These are phyloP conservation scores for Tilletia walkeri DNA, from an alignment of 1,284 basidiomycete genomes.

Conservation along the genomic window DNA sequence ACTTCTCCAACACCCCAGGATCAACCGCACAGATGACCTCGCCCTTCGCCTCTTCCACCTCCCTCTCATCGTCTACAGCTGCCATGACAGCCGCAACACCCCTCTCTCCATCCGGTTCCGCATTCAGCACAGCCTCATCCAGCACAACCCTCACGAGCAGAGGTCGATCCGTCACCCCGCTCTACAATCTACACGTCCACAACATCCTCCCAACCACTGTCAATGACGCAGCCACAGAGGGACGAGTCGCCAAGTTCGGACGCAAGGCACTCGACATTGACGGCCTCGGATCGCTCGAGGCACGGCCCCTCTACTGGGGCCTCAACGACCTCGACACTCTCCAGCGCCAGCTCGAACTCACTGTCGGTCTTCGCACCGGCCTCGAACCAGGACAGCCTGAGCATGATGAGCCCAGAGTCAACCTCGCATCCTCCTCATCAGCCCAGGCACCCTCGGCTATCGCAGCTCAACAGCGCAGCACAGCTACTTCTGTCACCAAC, in stretches of 20 bases:
- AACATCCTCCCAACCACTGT: constrained; percentile 87
- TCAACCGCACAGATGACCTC: constrained; percentile 20
- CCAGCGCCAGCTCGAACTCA: constrained; percentile 8
- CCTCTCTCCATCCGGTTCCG: constrained; percentile 55
- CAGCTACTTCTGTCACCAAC: neutral
- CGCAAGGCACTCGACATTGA: constrained; percentile 66
- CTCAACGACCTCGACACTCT: constrained; percentile 37
- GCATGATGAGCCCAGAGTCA: neutral
- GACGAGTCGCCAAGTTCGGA: constrained; percentile 84
- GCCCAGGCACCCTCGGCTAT: neutral
- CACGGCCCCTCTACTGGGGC: constrained; percentile 38
- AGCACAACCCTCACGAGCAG: constrained; percentile 59
- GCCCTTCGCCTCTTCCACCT: neutral
- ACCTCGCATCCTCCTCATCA: neutral
- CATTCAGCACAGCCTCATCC: constrained; percentile 25
- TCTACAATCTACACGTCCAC: constrained; percentile 90
- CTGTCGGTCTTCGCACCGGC: neutral
- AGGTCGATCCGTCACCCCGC: constrained; percentile 76
- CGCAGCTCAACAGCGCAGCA: neutral
- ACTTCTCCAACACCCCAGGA: constrained; percentile 14
- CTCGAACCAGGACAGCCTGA: neutral
- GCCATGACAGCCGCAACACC: constrained; percentile 57
- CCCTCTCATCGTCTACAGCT: neutral
- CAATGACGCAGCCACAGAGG: constrained; percentile 88
- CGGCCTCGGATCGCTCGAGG: constrained; percentile 56